Base-by-base conservation (phyloP, 176 grass and related monocot species). In the Miscanthus lutarioriparius region DNA sequence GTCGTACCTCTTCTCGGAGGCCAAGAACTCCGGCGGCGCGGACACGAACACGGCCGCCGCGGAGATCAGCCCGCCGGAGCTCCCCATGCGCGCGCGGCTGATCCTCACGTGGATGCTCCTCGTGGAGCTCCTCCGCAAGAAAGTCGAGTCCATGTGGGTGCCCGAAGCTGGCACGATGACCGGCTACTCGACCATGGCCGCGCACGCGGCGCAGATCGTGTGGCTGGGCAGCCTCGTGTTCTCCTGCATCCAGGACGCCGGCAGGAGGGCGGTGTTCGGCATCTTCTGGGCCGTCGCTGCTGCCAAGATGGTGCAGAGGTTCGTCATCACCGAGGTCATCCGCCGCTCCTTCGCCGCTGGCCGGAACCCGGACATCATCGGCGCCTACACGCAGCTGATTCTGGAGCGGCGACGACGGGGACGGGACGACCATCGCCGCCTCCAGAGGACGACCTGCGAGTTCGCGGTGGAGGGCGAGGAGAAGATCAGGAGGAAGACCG, bases 391-490 rank as follows among this genome's bases (percentile, higher is more conserved):
- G 8, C 10, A 3, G 30, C 27, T 38, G 10, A 8, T 35, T 6
- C 40, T 36, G 33, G 4, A 45, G 39, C 38, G 4, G 3, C 23
- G 26, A 14, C 44, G 2, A n/a, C n/a, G n/a, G n/a, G 41, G 40
- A 11, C n/a, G n/a, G 6, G 12, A 45, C 3, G 4, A 49, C 1
- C 43, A 7, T 41, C 6, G 8, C 8, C 47, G 15, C 14, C 15
- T 49, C 15, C 4, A 0, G 0, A 6, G 47, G 15, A 49, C 33
- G n/a, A n/a, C n/a, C n/a, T 78, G 75, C 53, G 36, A 78, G 7
- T 78, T 39, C 53, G 75, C 56, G 17, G 56, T 78, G 25, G 38
- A 40, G 75, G 75, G 75, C 8, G 75, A 78, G 4, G n/a, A n/a
- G n/a, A n/a, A n/a, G n/a, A n/a, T n/a, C n/a, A n/a, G n/a, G n/a